These are phyloP conservation scores for Irpex lacteus DNA, from an alignment of 1,284 basidiomycete species.

Conservation along the genomic window DNA sequence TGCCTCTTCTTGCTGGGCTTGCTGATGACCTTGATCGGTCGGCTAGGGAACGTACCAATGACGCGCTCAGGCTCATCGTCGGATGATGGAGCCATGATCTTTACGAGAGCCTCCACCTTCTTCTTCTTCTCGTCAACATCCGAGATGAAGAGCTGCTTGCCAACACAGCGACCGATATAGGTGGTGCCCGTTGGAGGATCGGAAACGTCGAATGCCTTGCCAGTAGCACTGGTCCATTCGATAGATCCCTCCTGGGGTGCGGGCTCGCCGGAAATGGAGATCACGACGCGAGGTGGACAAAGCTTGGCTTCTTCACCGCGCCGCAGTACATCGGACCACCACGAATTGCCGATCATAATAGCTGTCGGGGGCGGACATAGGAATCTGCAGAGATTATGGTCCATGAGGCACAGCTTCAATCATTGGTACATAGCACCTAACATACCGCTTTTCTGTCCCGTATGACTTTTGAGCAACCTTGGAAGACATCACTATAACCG, in stretches of 20 bases:
- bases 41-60: slow-evolving; percentile 84
- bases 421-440: slow-evolving; percentile 5
- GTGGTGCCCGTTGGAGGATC: slow-evolving; percentile 80
- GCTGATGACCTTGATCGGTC: slow-evolving; percentile 95
- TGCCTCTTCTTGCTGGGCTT: slow-evolving; percentile 97
- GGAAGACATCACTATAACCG: slow-evolving; percentile 93
- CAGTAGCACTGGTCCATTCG: slow-evolving; percentile 82
- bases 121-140: slow-evolving; percentile 90
- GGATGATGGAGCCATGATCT: slow-evolving; percentile 80
- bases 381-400: slow-evolving; percentile 49
- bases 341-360: slow-evolving; percentile 90
- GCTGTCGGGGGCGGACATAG: slow-evolving; percentile 95
- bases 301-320: slow-evolving; percentile 72
- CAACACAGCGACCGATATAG: slow-evolving; percentile 84
- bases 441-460: slow-evolving; percentile 88
- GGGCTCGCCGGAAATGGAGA: slow-evolving; percentile 90
- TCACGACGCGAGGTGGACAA: slow-evolving; percentile 79
- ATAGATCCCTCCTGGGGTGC: slow-evolving; percentile 79
- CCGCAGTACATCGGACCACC: slow-evolving; percentile 82
- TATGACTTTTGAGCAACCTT: slow-evolving; percentile 98
- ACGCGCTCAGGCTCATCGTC: slow-evolving; percentile 78
- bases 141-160: slow-evolving; percentile 88
- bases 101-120: slow-evolving; percentile 87
- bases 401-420: neutral
- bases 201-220: slow-evolving; percentile 78